Evolutionary conservation across 352 stramenopile species (phyloP), one percentile per base, ranked within the genome.

Genomic region (Pythium sukuiense): DNA sequence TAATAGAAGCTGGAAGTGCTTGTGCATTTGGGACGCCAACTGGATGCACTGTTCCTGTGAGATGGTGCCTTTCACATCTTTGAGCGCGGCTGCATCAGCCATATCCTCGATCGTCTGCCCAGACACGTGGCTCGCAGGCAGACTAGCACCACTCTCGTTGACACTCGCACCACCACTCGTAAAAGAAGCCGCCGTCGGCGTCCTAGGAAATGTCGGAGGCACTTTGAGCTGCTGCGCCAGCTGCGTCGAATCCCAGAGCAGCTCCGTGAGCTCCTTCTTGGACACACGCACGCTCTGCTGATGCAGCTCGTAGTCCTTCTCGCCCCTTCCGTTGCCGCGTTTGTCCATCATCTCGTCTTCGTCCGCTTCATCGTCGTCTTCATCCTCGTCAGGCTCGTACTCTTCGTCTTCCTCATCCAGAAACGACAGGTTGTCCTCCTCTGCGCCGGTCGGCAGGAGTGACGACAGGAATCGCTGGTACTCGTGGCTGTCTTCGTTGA

Each of bases 11-110:
- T 95, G 87, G 29, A 93, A 74, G 66, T 95, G 87, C 39, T 95
- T 95, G 70, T 95, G 87, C 82, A 95, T 93, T 54, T 95, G 87
- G 4, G 87, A 95, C 1, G 87, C 83, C 41, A 95, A 46, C 63
- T 93, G 85, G 56, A 93, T 85, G 45, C 87, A 92, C 61, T 94
- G 87, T 33, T 77, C 66, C 67, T 89, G 76, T 1, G 76, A 83
- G 41, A 92, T 73, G 8, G 75, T 72, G 2, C 74, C 76, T 41
- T 69, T 67, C 12, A 77, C 14, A 11, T 81, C 64, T 29, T 73
- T 59, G 20, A 43, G 27, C 16, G 60, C 55, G 20, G 59, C 55
- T 2, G 55, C 54, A 16, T 72, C 55, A n/a, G 55, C 54, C n/a
- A 55, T 6, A 1, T 65, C 48, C 0, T 48, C 52, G 1, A 54